Conservation (phyloP, 2,329 filamentous ascomycete species). For the Tricladium varicosporioides region DNA sequence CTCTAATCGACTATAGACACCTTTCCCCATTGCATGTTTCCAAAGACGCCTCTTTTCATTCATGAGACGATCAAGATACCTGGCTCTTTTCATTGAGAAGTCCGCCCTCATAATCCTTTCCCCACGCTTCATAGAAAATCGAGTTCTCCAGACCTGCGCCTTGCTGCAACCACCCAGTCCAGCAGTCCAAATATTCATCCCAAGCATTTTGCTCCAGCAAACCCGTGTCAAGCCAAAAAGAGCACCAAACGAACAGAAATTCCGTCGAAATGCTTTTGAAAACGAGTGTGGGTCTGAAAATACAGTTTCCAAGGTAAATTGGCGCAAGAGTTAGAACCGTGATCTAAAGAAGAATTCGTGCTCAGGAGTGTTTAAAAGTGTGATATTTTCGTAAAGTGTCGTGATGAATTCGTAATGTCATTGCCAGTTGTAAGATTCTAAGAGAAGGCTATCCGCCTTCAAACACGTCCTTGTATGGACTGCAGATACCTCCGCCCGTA, state of each 20-base stretch:
- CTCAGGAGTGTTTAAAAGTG: neutral
- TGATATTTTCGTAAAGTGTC: slow-evolving; percentile 3
- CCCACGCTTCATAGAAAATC: neutral
- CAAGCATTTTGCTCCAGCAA: neutral
- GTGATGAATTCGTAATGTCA: neutral
- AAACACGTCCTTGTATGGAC: slow-evolving; percentile 1
- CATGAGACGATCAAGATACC: neutral
- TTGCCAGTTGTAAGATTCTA: neutral
- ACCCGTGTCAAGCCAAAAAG: too few relatives aligned
- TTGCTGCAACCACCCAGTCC: neutral
- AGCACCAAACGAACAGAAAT: too few relatives aligned
- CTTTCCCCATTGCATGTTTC: neutral
- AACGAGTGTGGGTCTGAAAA: too few relatives aligned
- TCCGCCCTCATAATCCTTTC: neutral
- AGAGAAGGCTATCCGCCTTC: neutral
- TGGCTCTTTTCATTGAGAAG: neutral
- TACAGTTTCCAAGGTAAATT: too few relatives aligned
- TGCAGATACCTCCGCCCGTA: slow-evolving; percentile 7
- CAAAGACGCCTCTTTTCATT: neutral
- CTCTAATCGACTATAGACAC: neutral
- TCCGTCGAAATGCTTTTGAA: too few relatives aligned
- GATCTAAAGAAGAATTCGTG: too few relatives aligned
- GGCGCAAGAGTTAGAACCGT: too few relatives aligned
- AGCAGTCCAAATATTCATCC: neutral
- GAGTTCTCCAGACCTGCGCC: neutral